These are phyloP conservation scores for Rhododendron ovatum DNA, from an alignment of 148 eudicot genomes.

Conservation along the genomic window DNA sequence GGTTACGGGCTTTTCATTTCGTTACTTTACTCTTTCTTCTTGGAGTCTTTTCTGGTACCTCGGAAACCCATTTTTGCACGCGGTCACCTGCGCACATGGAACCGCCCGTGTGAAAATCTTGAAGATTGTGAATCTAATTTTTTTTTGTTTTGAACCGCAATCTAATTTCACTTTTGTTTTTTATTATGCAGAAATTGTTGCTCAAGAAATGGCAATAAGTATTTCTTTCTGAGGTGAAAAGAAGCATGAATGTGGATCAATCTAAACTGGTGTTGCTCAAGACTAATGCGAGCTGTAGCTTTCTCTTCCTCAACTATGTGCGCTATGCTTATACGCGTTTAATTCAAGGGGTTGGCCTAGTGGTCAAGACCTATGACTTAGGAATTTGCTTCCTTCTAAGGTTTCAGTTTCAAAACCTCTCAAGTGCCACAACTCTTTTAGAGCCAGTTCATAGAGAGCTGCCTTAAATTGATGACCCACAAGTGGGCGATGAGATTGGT, in stretches of 20 bases:
- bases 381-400: too few relatives aligned
- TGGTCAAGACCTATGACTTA: background rate
- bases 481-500: too few relatives aligned
- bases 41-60: slow-evolving; percentile 62
- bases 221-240: background rate
- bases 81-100: slow-evolving; percentile 48
- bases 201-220: background rate
- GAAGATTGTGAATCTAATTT: background rate
- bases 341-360: background rate
- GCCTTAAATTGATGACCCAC: background rate
- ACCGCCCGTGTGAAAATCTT: background rate
- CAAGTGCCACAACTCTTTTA: too few relatives aligned
- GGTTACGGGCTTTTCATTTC: background rate
- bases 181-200: too few relatives aligned
- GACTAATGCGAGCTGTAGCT: background rate
- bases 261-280: background rate
- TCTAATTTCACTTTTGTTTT: background rate
- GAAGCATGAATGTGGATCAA: background rate
- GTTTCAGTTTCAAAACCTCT: too few relatives aligned
- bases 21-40: slow-evolving; percentile 53
- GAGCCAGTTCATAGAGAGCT: background rate
- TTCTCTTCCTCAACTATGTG: background rate
- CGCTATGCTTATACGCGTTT: background rate
- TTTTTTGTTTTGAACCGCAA: too few relatives aligned
- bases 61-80: slow-evolving; percentile 69